A percentile compares a stretch with the other conserved stretches of the same genome.
These are phyloP conservation scores for Hanseniaspora vineae DNA, from an alignment of 805 yeast genomes.

Conservation along the genomic window DNA sequence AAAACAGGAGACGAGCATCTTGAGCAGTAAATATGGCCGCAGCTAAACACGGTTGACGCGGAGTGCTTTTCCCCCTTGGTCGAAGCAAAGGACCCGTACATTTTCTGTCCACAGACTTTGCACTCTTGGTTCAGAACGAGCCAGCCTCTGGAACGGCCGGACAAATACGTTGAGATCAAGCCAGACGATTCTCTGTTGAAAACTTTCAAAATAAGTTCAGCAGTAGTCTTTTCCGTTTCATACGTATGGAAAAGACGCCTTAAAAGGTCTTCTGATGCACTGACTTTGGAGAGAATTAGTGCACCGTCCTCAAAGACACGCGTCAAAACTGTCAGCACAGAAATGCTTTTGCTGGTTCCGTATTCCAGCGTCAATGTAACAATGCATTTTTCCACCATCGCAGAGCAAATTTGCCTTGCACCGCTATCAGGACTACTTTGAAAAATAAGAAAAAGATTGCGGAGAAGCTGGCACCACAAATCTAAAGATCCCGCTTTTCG, in stretches of 20 bases:
- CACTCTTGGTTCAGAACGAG: constrained; percentile 43
- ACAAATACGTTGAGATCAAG: constrained; percentile 31
- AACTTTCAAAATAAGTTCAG: constrained; percentile 37
- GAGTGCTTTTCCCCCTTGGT: constrained; percentile 1
- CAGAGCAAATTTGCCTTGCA: background rate
- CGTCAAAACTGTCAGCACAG: constrained; percentile 44
- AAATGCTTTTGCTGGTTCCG: constrained; percentile 15
- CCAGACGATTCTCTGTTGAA: constrained; percentile 43
- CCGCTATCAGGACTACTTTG: background rate
- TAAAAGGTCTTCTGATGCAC: constrained; percentile 47
- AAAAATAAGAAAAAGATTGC: background rate
- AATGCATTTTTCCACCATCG: background rate
- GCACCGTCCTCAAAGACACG: constrained; percentile 39
- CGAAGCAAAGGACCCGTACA: constrained; percentile 51
- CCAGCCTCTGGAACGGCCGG: constrained; percentile 49
- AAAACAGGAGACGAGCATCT: constrained; percentile 6
- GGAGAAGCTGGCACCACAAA: background rate
- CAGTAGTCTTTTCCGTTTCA: constrained; percentile 46
- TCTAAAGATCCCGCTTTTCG: background rate
- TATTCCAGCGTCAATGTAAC: constrained; percentile 1
- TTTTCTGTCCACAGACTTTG: constrained; percentile 58
- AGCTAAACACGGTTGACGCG: constrained; percentile 13
- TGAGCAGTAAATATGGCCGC: constrained; percentile 21
- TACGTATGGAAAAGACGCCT: constrained; percentile 53
- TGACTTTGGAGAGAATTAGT: constrained; percentile 35